phyloP scores from a whole-genome alignment of 1,284 basidiomycete genomes.

The Apiotrichum montevideense region DNA sequence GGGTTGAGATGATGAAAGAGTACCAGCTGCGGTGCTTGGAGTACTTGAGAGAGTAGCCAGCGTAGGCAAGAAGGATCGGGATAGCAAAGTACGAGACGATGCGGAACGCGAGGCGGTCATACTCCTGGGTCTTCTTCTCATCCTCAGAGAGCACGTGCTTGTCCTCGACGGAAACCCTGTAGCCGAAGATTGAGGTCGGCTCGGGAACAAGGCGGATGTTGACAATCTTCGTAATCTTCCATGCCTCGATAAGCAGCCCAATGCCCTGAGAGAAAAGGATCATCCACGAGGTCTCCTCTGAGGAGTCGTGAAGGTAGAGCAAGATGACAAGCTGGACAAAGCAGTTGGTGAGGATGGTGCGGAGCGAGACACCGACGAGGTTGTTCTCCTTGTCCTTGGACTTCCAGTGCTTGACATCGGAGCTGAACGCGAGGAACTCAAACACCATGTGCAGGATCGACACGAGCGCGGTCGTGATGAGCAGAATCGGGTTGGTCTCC shows the following conservation, averaged over 20 bases:
- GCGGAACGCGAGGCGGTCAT: slow-evolving; percentile 51
- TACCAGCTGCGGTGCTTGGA: slow-evolving; percentile 85
- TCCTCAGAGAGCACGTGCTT: slow-evolving; percentile 90
- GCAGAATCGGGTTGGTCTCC: slow-evolving; percentile 90
- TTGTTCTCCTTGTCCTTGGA: slow-evolving; percentile 76
- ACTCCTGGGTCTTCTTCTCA: slow-evolving; percentile 96
- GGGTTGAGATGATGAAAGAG: slow-evolving; percentile 74
- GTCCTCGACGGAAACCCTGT: slow-evolving; percentile 73
- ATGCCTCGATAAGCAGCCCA: slow-evolving; percentile 85
- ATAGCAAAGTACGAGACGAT: slow-evolving; percentile 80
- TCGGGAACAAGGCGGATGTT: slow-evolving; percentile 65
- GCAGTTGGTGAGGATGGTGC: slow-evolving; percentile 84
- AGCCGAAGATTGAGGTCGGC: slow-evolving; percentile 65
- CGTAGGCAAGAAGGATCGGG: slow-evolving; percentile 77
- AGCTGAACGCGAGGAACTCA: slow-evolving; percentile 91
- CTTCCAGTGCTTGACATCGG: slow-evolving; percentile 90
- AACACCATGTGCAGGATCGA: slow-evolving; percentile 82
- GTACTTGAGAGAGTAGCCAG: slow-evolving; percentile 63
- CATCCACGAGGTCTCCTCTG: slow-evolving; percentile 91
- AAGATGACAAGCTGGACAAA: slow-evolving; percentile 83
- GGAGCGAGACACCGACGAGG: slow-evolving; percentile 52
- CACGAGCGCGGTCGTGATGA: slow-evolving; percentile 66
- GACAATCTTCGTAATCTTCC: slow-evolving; percentile 80
- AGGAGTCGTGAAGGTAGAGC: slow-evolving; percentile 90
- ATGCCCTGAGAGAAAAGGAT: slow-evolving; percentile 81